Percentiles rank a stretch among this genome's conserved stretches.
These are phyloP conservation scores for Naematelia aurantialba DNA, from an alignment of 768 basidiomycete species.

Conservation along the genomic window DNA sequence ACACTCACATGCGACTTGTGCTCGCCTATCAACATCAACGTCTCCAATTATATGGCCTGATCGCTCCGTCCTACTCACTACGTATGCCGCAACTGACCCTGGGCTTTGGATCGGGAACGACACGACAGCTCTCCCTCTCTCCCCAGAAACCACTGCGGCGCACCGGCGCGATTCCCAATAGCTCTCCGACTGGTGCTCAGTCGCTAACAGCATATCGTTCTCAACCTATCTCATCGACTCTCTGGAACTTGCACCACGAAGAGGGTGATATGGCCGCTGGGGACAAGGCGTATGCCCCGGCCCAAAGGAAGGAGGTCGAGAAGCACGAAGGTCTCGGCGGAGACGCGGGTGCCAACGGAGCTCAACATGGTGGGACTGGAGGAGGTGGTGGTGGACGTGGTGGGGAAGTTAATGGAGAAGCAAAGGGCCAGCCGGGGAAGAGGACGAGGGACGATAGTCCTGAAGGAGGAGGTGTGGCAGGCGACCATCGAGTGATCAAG, in stretches of 20 bases:
- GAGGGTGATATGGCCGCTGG: slow-evolving; percentile 40
- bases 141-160: slow-evolving; percentile 17
- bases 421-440: slow-evolving; percentile 30
- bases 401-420: slow-evolving; percentile 10
- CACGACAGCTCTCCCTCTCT: slow-evolving; percentile 16
- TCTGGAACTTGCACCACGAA: slow-evolving; percentile 41
- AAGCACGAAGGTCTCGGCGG: slow-evolving; percentile 7
- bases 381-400: slow-evolving; percentile 6
- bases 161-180: slow-evolving; percentile 3
- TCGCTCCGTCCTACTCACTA: too few species aligned
- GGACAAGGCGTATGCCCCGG: slow-evolving; percentile 15
- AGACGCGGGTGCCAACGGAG: slow-evolving; percentile 6
- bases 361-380: background rate
- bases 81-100: slow-evolving; percentile 41
- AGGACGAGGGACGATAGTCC: slow-evolving; percentile 25
- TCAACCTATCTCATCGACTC: too few species aligned
- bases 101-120: slow-evolving; percentile 25
- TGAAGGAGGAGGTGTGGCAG: slow-evolving; percentile 45
- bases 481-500: slow-evolving; percentile 23
- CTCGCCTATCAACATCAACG: background rate
- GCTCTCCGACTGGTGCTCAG: too few species aligned
- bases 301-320: slow-evolving; percentile 9
- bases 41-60: background rate
- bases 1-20: background rate
- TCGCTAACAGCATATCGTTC: too few species aligned